These are phyloP conservation scores for Nidula niveotomentosa DNA, from an alignment of 1,284 basidiomycete species.

Conservation along the genomic window DNA sequence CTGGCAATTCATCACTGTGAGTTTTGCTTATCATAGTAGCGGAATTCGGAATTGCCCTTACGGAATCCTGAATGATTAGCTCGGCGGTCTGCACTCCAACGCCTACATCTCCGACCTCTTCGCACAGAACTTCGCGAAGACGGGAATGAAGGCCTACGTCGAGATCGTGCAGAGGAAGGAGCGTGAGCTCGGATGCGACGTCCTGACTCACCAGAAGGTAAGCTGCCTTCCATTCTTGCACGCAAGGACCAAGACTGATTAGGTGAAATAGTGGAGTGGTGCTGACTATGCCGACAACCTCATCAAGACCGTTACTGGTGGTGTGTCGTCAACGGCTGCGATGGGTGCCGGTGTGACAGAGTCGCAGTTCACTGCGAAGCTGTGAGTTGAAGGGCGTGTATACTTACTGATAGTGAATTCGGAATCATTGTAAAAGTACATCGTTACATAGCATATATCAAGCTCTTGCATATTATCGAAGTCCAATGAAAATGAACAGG, in stretches of 20 bases:
- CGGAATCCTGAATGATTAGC: conserved; percentile 44
- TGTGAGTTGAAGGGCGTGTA: conserved; percentile 31
- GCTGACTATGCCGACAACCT: conserved; percentile 87
- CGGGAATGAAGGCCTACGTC: conserved; percentile 89
- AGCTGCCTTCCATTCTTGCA: conserved; percentile 50
- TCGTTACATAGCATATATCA: conserved; percentile 7
- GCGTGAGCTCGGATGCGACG: conserved; percentile 89
- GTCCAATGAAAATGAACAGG: background rate
- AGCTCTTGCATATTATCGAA: conserved; percentile 3
- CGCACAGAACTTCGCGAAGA: conserved; percentile 72
- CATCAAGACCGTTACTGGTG: conserved; percentile 75
- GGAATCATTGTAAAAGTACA: conserved; percentile 18
- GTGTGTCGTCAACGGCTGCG: conserved; percentile 80
- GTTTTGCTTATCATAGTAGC: conserved; percentile 77
- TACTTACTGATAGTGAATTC: background rate
- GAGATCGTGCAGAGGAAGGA: conserved; percentile 85
- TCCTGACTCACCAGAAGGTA: conserved; percentile 91
- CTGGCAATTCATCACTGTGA: background rate
- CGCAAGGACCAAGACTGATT: conserved; percentile 1
- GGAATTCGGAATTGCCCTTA: conserved; percentile 53
- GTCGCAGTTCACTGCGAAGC: conserved; percentile 74
- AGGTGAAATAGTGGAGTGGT: conserved; percentile 59
- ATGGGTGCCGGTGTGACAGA: conserved; percentile 87
- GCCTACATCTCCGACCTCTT: conserved; percentile 96
- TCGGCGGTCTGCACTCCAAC: conserved; percentile 89